phyloP scores from a whole-genome alignment of 176 grass and related monocot genomes.

The Typha latifolia region DNA sequence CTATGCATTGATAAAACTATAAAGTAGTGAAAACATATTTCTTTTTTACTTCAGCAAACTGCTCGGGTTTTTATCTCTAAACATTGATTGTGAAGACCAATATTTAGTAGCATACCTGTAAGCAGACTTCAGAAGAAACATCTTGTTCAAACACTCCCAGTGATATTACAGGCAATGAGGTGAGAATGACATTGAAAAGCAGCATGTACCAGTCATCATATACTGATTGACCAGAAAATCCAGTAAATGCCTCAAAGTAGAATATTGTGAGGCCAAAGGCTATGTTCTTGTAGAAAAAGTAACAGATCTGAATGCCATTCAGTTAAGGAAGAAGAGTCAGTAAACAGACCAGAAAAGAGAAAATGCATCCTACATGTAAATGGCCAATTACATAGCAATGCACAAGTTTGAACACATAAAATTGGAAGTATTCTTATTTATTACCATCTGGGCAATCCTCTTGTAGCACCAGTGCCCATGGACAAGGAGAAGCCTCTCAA shows the following conservation, averaged over 20 bases:
- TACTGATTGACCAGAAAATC: slow-evolving; percentile 94
- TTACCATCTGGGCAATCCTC: slow-evolving; percentile 94
- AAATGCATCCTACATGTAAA: too few relatives aligned
- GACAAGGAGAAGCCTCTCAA: slow-evolving; percentile 88
- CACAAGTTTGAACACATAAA: neutral
- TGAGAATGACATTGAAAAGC: slow-evolving; percentile 94
- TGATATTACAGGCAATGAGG: slow-evolving; percentile 93
- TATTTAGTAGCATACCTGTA: slow-evolving; percentile 51
- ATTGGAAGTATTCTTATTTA: slow-evolving; percentile 9
- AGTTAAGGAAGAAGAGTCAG: slow-evolving; percentile 11
- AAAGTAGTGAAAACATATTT: too few relatives aligned
- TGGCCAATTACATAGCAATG: neutral
- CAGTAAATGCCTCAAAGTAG: slow-evolving; percentile 96
- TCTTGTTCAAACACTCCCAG: slow-evolving; percentile 98
- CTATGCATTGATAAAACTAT: too few relatives aligned
- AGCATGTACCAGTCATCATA: slow-evolving; percentile 99
- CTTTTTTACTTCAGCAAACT: neutral
- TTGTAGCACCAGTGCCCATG: slow-evolving; percentile 99
- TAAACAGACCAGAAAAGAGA: neutral
- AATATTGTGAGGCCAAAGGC: slow-evolving; percentile 98
- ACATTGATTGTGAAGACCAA: neutral
- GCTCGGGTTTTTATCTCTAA: neutral
- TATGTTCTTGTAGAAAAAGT: slow-evolving; percentile 99
- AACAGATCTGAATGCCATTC: slow-evolving; percentile 67
- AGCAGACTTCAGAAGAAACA: slow-evolving; percentile 94